phyloP scores from a whole-genome alignment of 2,329 filamentous ascomycete species.

The Cercospora beticola region DNA sequence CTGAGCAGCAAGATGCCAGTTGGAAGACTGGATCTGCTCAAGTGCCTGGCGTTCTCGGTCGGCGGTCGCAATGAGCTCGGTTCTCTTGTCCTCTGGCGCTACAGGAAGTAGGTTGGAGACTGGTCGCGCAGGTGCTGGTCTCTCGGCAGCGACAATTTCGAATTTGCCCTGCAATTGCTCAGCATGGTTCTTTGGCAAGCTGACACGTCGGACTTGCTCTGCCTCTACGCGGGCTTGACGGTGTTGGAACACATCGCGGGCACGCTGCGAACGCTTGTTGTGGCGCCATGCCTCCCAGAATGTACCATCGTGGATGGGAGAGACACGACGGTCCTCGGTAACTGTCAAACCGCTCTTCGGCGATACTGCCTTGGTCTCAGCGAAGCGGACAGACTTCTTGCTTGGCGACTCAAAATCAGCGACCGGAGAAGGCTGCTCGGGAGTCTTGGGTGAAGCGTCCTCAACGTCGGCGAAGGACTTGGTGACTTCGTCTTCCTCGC shows the following conservation, averaged over 20 bases:
- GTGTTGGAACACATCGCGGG: conserved; percentile 78
- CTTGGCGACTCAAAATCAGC: conserved; percentile 40
- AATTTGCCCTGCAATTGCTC: conserved; percentile 84
- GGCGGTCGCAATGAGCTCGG: conserved; percentile 36
- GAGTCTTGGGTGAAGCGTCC: conserved; percentile 35
- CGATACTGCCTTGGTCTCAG: conserved; percentile 24
- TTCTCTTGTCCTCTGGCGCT: conserved; percentile 40
- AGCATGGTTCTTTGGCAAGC: conserved; percentile 69
- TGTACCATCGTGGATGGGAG: conserved; percentile 50
- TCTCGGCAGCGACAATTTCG: conserved; percentile 60
- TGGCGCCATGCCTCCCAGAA: conserved; percentile 74
- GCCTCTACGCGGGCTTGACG: conserved; percentile 83
- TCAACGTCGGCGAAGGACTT: conserved; percentile 34
- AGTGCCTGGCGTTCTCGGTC: conserved; percentile 82
- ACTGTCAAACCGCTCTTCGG: conserved; percentile 1
- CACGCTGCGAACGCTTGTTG: conserved; percentile 60
- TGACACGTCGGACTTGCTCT: conserved; percentile 77
- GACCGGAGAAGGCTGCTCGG: conserved; percentile 28
- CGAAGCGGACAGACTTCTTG: conserved; percentile 76
- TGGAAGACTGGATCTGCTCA: conserved; percentile 61
- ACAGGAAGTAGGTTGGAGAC: conserved; percentile 46
- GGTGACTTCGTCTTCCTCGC: conserved; percentile 34
- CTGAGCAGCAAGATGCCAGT: conserved; percentile 64
- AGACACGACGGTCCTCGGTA: conserved; percentile 31
- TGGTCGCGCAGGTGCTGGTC: conserved; percentile 45